These are phyloP conservation scores for Hydnomerulius pinastri DNA, from an alignment of 768 basidiomycete species.

Conservation along the genomic window DNA sequence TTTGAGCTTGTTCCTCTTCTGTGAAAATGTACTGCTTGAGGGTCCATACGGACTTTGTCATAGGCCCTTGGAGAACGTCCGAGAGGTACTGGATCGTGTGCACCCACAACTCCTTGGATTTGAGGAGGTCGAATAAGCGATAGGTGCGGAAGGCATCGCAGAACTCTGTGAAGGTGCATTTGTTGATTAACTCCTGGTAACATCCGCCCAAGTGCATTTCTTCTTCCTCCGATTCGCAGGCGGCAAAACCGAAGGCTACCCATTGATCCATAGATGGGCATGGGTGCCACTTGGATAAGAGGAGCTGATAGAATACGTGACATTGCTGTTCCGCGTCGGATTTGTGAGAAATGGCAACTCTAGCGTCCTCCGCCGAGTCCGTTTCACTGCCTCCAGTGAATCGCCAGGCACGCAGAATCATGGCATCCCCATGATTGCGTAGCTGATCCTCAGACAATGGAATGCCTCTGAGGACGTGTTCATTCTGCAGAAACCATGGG, in stretches of 20 bases:
- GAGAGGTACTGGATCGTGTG: not conserved
- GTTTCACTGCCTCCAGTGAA: slow-evolving; percentile 8
- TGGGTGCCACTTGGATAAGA: slow-evolving; percentile 3
- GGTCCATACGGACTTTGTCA: slow-evolving; percentile 13
- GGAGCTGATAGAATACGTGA: not conserved
- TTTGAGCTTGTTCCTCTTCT: not conserved
- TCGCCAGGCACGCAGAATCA: slow-evolving; percentile 6
- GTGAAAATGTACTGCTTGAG: slow-evolving; percentile 10
- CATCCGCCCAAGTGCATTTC: not conserved
- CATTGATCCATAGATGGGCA: slow-evolving; percentile 1
- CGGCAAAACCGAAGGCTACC: slow-evolving; percentile 22
- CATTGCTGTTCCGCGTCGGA: not conserved
- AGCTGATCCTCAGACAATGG: not conserved
- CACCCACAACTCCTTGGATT: not conserved
- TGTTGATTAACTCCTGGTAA: slow-evolving; percentile 5
- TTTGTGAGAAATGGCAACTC: not conserved
- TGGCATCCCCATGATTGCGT: not conserved
- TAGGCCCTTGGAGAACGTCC: not conserved
- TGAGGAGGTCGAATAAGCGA: slow-evolving; percentile 8
- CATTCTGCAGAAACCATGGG: slow-evolving; percentile 39
- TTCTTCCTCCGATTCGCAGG: slow-evolving; percentile 11
- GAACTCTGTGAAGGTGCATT: slow-evolving; percentile 15
- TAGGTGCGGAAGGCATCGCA: slow-evolving; percentile 1
- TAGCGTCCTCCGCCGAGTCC: slow-evolving; percentile 1
- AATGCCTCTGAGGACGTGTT: slow-evolving; percentile 27